Base-by-base conservation (phyloP, 2,329 filamentous ascomycete species). In the Rachicladosporium sp. region DNA sequence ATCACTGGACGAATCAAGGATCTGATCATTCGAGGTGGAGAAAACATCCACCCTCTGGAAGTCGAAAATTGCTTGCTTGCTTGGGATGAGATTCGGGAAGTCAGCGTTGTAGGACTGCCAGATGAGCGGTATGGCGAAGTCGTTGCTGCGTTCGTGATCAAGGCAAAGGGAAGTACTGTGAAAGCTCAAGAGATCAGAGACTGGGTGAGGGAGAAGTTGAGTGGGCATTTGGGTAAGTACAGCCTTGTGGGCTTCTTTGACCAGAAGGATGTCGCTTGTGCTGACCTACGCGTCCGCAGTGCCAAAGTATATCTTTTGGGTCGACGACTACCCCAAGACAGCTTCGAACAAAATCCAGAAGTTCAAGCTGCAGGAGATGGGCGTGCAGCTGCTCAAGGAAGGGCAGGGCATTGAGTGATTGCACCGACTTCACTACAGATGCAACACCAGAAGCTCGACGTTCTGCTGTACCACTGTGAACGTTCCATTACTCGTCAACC, bases 281-380 rank as follows among this genome's bases (percentile, higher is more conserved):
- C 44, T 45, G 37, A 45, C 33, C 35, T n/a, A 4, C 7, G 13
- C 10, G 21, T 8, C 34, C 7, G 35, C 40, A 72, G 84, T 84
- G 38, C 89, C 89, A 0, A 91, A 83, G 61, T 76, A 89, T 56
- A 73, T 96, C n/a, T 94, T 94, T 57, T 94, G 83, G 73, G 69
- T 83, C 0, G 71, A 79, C 1, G 74, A 78, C n/a, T 93, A 84
- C 57, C 89, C 89, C 12, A 95, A 94, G 72, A 98, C 91, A 29
- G 83, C 87, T 4, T 94, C 86, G 58, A 89, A 89, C 15, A 98
- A 98, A 74, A 88, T 96, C 41, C 86, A 94, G 65, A 95, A 96
- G 66, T 95, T 82, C 58, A 89, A 81, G 65, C 60, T 96, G 52
- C 74, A 76, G 54, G 81, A 87, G 10, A 65, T 71, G 53, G 88